Conservation (phyloP, 2,329 filamentous ascomycete species). For the Chaetomium sp. region DNA sequence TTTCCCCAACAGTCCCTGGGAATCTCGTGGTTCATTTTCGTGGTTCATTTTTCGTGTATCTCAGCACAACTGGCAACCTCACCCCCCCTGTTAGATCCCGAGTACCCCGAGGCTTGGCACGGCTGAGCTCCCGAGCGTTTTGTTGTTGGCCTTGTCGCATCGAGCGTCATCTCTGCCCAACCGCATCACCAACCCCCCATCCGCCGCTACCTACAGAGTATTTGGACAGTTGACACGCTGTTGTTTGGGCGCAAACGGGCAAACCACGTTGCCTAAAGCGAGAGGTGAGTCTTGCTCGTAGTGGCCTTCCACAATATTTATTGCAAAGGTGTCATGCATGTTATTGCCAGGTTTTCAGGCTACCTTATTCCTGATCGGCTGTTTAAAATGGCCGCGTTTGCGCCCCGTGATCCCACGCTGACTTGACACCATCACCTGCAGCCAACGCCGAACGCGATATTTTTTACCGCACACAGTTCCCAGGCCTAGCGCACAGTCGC, state of each 20-base stretch:
- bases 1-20: not conserved
- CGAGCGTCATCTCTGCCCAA: constrained; percentile 26
- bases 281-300: constrained; percentile 23
- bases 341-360: constrained; percentile 13
- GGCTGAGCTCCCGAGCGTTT: constrained; percentile 17
- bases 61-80: not conserved
- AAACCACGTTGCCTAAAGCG: constrained; percentile 29
- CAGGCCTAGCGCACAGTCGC: not conserved
- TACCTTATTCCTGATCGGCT: constrained; percentile 7
- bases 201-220: constrained; percentile 8
- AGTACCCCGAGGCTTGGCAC: constrained; percentile 26
- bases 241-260: constrained; percentile 22
- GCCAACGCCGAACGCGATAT: not conserved
- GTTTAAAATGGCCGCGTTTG: constrained; percentile 18
- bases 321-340: constrained; percentile 23
- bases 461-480: not conserved
- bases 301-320: constrained; percentile 17
- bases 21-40: not conserved
- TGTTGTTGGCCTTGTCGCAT: constrained; percentile 21
- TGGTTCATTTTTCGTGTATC: not conserved
- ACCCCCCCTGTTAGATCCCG: not conserved
- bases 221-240: constrained; percentile 23
- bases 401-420: constrained; percentile 20
- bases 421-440: constrained; percentile 12
- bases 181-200: constrained; percentile 16